Evolutionary conservation across 2,329 filamentous ascomycete genomes (phyloP), one percentile per base, ranked within the genome.

Genomic region (Ophiobolus disseminans): DNA sequence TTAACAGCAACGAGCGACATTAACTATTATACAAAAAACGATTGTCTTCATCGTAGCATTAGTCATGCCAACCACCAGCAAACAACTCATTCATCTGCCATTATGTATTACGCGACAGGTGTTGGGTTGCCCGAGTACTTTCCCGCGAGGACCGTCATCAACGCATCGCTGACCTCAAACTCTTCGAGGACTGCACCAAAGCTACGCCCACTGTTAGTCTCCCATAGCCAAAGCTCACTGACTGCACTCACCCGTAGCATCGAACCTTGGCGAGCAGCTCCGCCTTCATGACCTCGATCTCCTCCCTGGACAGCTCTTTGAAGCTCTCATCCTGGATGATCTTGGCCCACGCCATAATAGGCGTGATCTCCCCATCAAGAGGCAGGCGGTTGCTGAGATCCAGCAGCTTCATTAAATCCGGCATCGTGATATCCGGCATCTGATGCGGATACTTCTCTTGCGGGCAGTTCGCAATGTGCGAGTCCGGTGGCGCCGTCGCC

Each of bases 311-410:
- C 57, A 97, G 75, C 58, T 88, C 84, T 4, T 70, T 69, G 55
- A 92, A 85, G 53, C 87, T 80, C 36, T 57, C 54, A 14, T 74
- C 60, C 52, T 80, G 82, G 54, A 91, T 78, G 40, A 97, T 82
- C 75, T 90, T 88, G 40, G 90, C 88, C 85, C 94, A 93, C 0
- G 92, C 92, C 90, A 96, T 96, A 58, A 97, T 89, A 0, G 94
- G 94, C 14, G 93, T 97, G 64, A 97, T 90, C 75, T 95, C 90
- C 42, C 91, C 91, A 53, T 94, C 90, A 44, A 94, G 84, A 61
- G 94, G 87, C 20, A 97, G 80, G 62, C 87, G 86, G 61, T 86
- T 84, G 75, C 91, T 96, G 45, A 97, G 81, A 67, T 96, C 89
- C 51, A 97, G 82, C 44, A 97, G 79, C 44, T 89, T 95, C 41